These are phyloP conservation scores for Vicia sativa DNA, from an alignment of 306 rosid genomes.

Conservation along the genomic window DNA sequence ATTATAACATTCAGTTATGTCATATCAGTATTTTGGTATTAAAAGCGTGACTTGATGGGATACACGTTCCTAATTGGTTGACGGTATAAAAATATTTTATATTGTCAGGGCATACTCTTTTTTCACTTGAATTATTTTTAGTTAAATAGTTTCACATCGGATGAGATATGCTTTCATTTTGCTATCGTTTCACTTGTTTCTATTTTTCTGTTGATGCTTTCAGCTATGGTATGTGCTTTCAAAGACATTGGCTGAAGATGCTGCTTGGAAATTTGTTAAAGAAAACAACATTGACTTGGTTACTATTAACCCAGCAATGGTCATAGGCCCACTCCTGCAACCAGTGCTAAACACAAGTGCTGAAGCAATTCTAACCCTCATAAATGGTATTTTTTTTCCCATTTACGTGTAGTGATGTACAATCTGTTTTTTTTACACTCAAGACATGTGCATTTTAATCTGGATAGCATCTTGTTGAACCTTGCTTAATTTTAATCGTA, in stretches of 20 bases:
- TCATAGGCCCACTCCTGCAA: conserved; percentile 83
- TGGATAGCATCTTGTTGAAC: neutral
- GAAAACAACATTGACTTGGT: conserved; percentile 77
- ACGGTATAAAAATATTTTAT: no score
- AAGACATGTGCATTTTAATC: conserved; percentile 1
- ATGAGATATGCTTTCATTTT: no score
- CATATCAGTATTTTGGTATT: no score
- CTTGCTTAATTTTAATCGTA: neutral
- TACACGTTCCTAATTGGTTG: no score
- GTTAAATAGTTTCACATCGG: no score
- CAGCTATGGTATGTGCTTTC: conserved; percentile 82
- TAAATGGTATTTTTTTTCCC: conserved; percentile 55
- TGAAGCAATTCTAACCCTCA: conserved; percentile 51
- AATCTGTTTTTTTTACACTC: no score
- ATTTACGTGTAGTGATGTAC: neutral
- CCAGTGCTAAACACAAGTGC: conserved; percentile 75
- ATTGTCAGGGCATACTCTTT: no score
- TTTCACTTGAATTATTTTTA: no score
- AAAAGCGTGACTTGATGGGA: no score
- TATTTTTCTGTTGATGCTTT: conserved; percentile 22
- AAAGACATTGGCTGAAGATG: conserved; percentile 84
- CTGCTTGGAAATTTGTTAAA: conserved; percentile 75
- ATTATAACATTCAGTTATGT: no score
- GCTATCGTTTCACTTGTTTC: no score
- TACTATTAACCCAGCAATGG: conserved; percentile 74